Conservation (phyloP, 2,329 filamentous ascomycete genomes). For the Colletotrichum falcatum region DNA sequence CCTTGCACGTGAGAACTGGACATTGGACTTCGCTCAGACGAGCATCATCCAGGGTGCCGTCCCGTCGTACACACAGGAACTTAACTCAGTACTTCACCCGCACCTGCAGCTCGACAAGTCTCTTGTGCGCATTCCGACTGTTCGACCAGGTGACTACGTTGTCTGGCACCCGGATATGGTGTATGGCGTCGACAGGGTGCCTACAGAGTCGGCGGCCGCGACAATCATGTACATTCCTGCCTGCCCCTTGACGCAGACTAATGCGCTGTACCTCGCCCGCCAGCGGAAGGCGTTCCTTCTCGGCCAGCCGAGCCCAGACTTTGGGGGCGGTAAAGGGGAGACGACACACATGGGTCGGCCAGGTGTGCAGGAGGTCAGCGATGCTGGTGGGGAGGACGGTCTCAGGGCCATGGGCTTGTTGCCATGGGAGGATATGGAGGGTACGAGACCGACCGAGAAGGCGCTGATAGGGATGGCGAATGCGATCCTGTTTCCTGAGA, state of each 20-base stretch:
- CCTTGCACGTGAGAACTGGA: conserved; percentile 65
- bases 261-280: conserved; percentile 67
- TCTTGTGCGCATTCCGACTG: conserved; percentile 77
- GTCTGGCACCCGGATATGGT: conserved; percentile 79
- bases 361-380: conserved; percentile 53
- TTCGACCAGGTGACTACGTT: conserved; percentile 81
- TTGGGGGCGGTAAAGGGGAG: conserved; percentile 51
- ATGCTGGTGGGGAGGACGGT: conserved; percentile 55
- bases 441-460: conserved; percentile 49
- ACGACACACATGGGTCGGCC: conserved; percentile 51
- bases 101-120: conserved; percentile 75
- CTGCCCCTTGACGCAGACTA: conserved; percentile 65
- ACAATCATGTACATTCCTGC: conserved; percentile 55
- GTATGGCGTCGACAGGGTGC: conserved; percentile 74
- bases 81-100: conserved; percentile 76
- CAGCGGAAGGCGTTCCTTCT: conserved; percentile 61
- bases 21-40: conserved; percentile 56
- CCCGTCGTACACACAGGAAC: conserved; percentile 78
- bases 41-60: conserved; percentile 76
- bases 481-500: conserved; percentile 55
- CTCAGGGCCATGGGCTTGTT: conserved; percentile 56
- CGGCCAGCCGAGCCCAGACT: conserved; percentile 56
- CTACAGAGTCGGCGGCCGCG: conserved; percentile 35
- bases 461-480: conserved; percentile 54
- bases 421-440: conserved; percentile 55